These are phyloP conservation scores for Saccharomyces jurei DNA, from an alignment of 805 yeast species.

Conservation along the genomic window DNA sequence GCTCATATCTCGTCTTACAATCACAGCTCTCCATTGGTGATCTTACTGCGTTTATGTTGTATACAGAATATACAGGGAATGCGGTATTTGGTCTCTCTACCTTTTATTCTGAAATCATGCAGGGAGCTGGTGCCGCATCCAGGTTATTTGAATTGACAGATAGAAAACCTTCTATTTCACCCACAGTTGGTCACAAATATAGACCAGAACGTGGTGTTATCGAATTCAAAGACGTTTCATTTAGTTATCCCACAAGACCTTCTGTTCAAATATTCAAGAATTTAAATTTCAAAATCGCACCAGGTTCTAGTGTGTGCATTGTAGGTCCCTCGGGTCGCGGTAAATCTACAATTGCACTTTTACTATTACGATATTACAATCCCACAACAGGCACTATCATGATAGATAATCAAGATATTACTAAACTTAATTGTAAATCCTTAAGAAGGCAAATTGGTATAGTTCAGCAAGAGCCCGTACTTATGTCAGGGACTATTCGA, in stretches of 20 bases:
- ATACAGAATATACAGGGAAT: slow-evolving; percentile 88
- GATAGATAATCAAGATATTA: slow-evolving; percentile 46
- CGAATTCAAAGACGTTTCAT: slow-evolving; percentile 56
- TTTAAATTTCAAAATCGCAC: slow-evolving; percentile 40
- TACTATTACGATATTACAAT: slow-evolving; percentile 50
- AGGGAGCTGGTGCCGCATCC: slow-evolving; percentile 94
- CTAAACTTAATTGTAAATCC: slow-evolving; percentile 39
- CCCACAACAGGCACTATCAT: slow-evolving; percentile 40
- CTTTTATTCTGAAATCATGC: slow-evolving; percentile 92
- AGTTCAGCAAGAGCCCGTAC: slow-evolving; percentile 70
- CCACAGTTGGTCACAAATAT: slow-evolving; percentile 51
- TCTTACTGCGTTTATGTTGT: slow-evolving; percentile 86
- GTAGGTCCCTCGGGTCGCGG: slow-evolving; percentile 90
- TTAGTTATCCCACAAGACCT: slow-evolving; percentile 84
- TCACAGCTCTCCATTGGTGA: slow-evolving; percentile 83
- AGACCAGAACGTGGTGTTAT: slow-evolving; percentile 38
- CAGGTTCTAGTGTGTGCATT: slow-evolving; percentile 60
- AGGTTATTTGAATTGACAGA: slow-evolving; percentile 83
- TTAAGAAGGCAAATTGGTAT: slow-evolving; percentile 55
- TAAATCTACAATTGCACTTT: slow-evolving; percentile 67
- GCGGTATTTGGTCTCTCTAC: slow-evolving; percentile 88
- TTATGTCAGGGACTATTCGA: slow-evolving; percentile 71
- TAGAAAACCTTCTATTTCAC: slow-evolving; percentile 59
- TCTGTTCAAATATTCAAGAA: slow-evolving; percentile 47
- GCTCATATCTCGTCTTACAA: slow-evolving; percentile 69